Evolutionary conservation across 2,329 filamentous ascomycete species (phyloP).

Genomic region (Cercospora berteroae): DNA sequence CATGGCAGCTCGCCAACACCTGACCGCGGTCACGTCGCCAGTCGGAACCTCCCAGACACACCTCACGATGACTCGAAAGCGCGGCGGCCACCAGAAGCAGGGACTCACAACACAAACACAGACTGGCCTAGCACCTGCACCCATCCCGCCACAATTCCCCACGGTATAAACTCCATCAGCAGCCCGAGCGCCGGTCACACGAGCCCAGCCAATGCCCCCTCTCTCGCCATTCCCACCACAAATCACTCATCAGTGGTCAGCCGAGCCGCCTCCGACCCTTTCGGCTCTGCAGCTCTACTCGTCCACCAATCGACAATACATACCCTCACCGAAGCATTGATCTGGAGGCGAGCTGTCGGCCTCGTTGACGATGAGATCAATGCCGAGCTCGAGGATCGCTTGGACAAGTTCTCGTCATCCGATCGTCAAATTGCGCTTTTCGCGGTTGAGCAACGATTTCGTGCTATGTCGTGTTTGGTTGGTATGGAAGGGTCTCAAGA

Average conservation of each 20-base stretch:
- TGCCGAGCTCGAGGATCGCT: neutral
- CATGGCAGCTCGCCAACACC: neutral
- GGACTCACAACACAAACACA: neutral
- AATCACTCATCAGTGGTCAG: neutral
- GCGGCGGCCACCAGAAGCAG: neutral
- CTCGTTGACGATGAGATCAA: neutral
- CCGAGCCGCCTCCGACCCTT: neutral
- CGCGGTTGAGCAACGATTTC: neutral
- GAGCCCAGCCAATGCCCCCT: neutral
- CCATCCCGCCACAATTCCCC: neutral
- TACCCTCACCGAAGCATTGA: neutral
- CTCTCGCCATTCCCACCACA: neutral
- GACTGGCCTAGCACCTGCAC: neutral
- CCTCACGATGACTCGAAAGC: neutral
- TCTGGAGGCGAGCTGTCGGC: neutral
- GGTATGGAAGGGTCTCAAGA: neutral
- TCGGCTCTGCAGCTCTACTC: neutral
- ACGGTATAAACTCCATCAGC: neutral
- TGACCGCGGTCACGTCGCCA: neutral
- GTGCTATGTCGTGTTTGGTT: neutral
- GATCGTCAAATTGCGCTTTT: neutral
- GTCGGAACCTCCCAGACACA: neutral
- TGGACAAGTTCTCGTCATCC: neutral
- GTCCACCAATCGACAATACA: neutral
- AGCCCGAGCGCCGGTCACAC: neutral